These are phyloP conservation scores for Dioscorea alata DNA, from an alignment of 106 monocot species.

Conservation along the genomic window DNA sequence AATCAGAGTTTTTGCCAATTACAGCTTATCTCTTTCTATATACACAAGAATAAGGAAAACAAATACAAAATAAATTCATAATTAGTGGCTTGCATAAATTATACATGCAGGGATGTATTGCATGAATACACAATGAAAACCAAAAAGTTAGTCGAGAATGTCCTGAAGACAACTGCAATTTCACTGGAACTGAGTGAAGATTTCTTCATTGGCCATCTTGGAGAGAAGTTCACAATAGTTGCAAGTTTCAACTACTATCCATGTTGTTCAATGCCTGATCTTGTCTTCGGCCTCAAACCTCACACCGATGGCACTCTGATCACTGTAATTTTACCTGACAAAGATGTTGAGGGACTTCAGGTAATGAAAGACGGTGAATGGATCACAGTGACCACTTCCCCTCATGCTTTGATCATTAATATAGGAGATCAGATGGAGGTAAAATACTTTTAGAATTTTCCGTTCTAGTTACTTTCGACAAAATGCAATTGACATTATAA, in stretches of 20 bases:
- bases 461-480: too few relatives aligned
- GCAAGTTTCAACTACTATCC: constrained; percentile 57
- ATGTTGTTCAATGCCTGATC: constrained; percentile 31
- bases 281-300: constrained; percentile 48
- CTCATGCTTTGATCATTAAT: too few relatives aligned
- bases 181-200: constrained; percentile 30
- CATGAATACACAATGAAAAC: constrained; percentile 26
- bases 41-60: neutral
- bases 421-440: too few relatives aligned
- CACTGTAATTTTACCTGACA: too few relatives aligned
- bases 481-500: too few relatives aligned
- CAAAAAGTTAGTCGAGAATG: too few relatives aligned
- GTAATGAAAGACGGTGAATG: too few relatives aligned
- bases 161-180: constrained; percentile 19
- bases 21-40: too few relatives aligned
- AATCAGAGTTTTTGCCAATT: too few relatives aligned
- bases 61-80: neutral
- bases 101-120: constrained; percentile 28
- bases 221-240: constrained; percentile 16
- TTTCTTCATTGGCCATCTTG: constrained; percentile 31
- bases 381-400: too few relatives aligned
- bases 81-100: too few relatives aligned
- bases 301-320: constrained; percentile 41
- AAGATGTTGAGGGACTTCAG: too few relatives aligned
- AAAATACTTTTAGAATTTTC: neutral